A percentile compares a stretch with the other conserved stretches of the same genome.
Evolutionary conservation across 352 stramenopile species (phyloP).

Genomic region (Elongisporangium prolatum): DNA sequence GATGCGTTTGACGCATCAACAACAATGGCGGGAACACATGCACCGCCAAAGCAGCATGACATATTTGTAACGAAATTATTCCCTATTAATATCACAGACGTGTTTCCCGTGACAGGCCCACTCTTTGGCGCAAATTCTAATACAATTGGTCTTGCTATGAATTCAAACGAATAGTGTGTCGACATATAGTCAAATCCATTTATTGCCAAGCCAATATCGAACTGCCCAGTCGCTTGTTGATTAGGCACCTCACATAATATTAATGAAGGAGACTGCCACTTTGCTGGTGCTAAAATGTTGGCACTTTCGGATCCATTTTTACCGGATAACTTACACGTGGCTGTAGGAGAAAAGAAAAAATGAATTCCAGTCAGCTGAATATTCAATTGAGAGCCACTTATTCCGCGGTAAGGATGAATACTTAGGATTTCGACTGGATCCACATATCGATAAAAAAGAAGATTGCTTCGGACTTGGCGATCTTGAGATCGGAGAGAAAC

Average conservation of each 20-base stretch:
- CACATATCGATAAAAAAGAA: slow-evolving; percentile 31
- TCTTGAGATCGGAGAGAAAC: slow-evolving; percentile 20
- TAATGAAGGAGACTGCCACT: slow-evolving; percentile 28
- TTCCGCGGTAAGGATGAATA: slow-evolving; percentile 14
- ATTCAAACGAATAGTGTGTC: slow-evolving; percentile 11
- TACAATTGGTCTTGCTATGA: slow-evolving; percentile 21
- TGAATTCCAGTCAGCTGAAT: slow-evolving; percentile 19
- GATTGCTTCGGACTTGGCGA: slow-evolving; percentile 22
- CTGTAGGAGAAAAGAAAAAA: slow-evolving; percentile 16
- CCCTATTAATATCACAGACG: slow-evolving; percentile 20
- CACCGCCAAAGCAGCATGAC: slow-evolving; percentile 41
- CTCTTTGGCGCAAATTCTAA: slow-evolving; percentile 10
- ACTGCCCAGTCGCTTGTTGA: slow-evolving; percentile 5
- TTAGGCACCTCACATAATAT: slow-evolving; percentile 14
- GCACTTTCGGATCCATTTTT: background rate
- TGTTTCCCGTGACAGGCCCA: slow-evolving; percentile 18
- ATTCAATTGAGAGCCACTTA: slow-evolving; percentile 7
- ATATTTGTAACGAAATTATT: slow-evolving; percentile 18
- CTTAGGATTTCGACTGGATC: slow-evolving; percentile 13
- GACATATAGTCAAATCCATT: slow-evolving; percentile 18
- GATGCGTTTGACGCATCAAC: slow-evolving; percentile 14
- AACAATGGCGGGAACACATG: slow-evolving; percentile 18
- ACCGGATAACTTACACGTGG: slow-evolving; percentile 15
- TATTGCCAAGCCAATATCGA: slow-evolving; percentile 19
- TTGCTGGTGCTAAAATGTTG: slow-evolving; percentile 2